Evolutionary conservation across 1,284 basidiomycete species (phyloP).

Genomic region (Apiotrichum domesticum): DNA sequence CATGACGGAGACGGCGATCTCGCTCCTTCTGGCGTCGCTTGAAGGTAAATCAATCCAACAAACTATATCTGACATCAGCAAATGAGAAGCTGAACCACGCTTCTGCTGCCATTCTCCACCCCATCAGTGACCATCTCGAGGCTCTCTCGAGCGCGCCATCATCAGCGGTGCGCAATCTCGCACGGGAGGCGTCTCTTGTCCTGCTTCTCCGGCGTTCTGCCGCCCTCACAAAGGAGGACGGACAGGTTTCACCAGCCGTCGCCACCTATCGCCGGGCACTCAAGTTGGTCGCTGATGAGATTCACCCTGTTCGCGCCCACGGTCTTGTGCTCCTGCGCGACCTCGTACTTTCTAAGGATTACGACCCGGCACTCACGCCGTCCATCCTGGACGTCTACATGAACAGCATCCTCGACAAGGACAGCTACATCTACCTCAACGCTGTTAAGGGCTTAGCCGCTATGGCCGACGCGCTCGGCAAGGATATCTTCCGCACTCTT

Average conservation of each 20-base stretch:
- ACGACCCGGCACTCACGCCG: conserved; percentile 58
- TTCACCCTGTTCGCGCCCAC: conserved; percentile 91
- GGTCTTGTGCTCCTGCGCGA: conserved; percentile 77
- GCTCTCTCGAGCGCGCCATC: conserved; percentile 51
- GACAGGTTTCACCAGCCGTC: conserved; percentile 47
- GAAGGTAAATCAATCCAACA: conserved; percentile 56
- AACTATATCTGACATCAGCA: conserved; percentile 48
- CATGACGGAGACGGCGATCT: conserved; percentile 66
- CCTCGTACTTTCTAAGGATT: conserved; percentile 53
- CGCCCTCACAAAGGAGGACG: conserved; percentile 20
- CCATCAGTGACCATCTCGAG: conserved; percentile 64
- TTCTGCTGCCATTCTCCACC: conserved; percentile 59
- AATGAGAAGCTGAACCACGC: conserved; percentile 62
- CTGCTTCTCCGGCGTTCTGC: conserved; percentile 23
- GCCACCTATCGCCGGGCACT: conserved; percentile 80
- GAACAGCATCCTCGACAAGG: conserved; percentile 79
- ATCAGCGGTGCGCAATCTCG: conserved; percentile 55
- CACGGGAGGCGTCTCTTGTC: conserved; percentile 55
- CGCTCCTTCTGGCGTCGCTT: conserved; percentile 68
- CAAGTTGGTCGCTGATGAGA: conserved; percentile 79
- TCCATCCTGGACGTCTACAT: conserved; percentile 83
- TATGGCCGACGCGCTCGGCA: conserved; percentile 69
- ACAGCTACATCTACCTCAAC: conserved; percentile 91
- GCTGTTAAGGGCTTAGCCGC: conserved; percentile 81
- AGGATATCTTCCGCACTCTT: conserved; percentile 62